A percentile compares a stretch with the other conserved stretches of the same genome.
These are phyloP conservation scores for Piedraia hortae DNA, from an alignment of 2,329 filamentous ascomycete genomes.

Conservation along the genomic window DNA sequence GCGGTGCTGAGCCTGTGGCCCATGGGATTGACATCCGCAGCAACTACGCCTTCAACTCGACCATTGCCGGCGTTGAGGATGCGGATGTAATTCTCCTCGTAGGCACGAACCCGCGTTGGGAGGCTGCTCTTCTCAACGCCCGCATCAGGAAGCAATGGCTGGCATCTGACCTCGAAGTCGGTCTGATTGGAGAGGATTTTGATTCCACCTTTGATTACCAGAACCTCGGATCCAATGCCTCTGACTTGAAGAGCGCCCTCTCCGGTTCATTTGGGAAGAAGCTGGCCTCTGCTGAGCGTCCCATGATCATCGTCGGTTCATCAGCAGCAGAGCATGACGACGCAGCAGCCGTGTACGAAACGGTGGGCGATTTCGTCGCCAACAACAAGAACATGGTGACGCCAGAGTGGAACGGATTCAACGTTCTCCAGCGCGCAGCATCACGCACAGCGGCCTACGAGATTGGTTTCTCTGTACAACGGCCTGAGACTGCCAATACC, in stretches of 20 bases:
- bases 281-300: slow-evolving; percentile 59
- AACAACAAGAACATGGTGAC: slow-evolving; percentile 76
- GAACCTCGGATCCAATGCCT: slow-evolving; percentile 56
- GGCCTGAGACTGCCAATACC: slow-evolving; percentile 50
- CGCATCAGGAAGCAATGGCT: slow-evolving; percentile 96
- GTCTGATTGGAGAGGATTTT: slow-evolving; percentile 69
- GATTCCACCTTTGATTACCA: slow-evolving; percentile 90
- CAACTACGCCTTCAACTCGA: slow-evolving; percentile 93
- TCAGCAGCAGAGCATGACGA: slow-evolving; percentile 75
- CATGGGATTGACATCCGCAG: slow-evolving; percentile 84
- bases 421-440: slow-evolving; percentile 77
- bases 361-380: slow-evolving; percentile 68
- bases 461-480: slow-evolving; percentile 77
- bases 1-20: slow-evolving; percentile 55
- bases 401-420: slow-evolving; percentile 88
- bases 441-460: slow-evolving; percentile 86
- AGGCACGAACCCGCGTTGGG: slow-evolving; percentile 82
- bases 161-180: slow-evolving; percentile 78
- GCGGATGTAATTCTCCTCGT: slow-evolving; percentile 78
- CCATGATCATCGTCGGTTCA: slow-evolving; percentile 91
- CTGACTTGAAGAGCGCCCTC: slow-evolving; percentile 60
- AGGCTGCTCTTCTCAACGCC: slow-evolving; percentile 83
- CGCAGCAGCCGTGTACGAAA: slow-evolving; percentile 79
- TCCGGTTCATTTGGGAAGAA: slow-evolving; percentile 79
- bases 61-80: slow-evolving; percentile 77